phyloP scores from a whole-genome alignment of 352 stramenopile genomes.

The Phytopythium oedochilum region DNA sequence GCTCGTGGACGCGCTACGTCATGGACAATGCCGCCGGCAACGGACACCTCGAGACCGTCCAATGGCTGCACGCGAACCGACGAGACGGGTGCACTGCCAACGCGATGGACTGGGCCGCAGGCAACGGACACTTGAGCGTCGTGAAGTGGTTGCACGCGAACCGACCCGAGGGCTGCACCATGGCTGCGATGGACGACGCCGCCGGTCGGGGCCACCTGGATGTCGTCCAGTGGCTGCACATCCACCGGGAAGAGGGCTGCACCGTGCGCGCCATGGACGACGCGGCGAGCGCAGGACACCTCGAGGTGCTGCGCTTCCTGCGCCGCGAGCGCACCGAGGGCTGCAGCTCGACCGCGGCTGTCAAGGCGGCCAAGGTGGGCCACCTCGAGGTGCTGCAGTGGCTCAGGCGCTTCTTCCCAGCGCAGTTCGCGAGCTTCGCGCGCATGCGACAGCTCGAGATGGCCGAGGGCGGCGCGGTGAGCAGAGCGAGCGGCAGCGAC shows the following conservation, averaged over 20 bases:
- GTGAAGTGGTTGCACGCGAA: conserved; percentile 10
- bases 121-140: conserved; percentile 4
- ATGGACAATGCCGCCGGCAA: conserved; percentile 13
- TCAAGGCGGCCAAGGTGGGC: conserved; percentile 6
- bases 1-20: conserved; percentile 5
- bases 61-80: conserved; percentile 10
- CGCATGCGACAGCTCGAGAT: not conserved
- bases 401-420: conserved; percentile 1
- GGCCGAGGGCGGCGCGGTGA: not conserved
- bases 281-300: conserved; percentile 6
- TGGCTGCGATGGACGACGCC: conserved; percentile 13
- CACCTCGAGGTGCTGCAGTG: conserved; percentile 13
- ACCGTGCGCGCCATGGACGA: conserved; percentile 20
- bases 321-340: conserved; percentile 2
- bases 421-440: conserved; percentile 3
- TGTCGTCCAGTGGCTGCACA: conserved; percentile 6
- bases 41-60: conserved; percentile 11
- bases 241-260: conserved; percentile 10
- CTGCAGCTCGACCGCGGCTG: conserved; percentile 5
- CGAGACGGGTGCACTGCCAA: conserved; percentile 6
- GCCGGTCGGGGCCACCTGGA: not conserved
- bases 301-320: conserved; percentile 11
- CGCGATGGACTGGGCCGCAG: conserved; percentile 10
- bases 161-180: conserved; percentile 12
- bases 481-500: conserved; percentile 3